Base-by-base conservation (phyloP, 805 yeast genomes). In the Groenewaldozyma salmanticensis region DNA sequence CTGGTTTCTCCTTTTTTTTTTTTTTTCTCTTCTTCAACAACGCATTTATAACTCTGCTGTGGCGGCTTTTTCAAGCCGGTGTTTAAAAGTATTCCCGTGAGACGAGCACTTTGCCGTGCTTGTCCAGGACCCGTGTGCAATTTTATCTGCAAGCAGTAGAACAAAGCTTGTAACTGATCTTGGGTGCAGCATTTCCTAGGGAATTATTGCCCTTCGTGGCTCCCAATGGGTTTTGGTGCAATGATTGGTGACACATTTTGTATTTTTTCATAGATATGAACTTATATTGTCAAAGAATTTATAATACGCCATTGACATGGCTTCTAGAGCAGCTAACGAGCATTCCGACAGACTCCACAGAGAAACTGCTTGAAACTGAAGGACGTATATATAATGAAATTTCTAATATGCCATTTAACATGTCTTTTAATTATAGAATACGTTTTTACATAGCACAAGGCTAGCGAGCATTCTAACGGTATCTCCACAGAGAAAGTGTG, bases 401-500 rank as follows among this genome's bases (percentile, higher is more conserved):
- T n/a, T n/a, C n/a, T n/a, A n/a, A n/a, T n/a, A n/a, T n/a, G n/a
- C n/a, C n/a, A n/a, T n/a, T n/a, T n/a, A n/a, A n/a, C n/a, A n/a
- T n/a, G n/a, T n/a, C n/a, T n/a, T n/a, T n/a, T n/a, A n/a, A n/a
- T n/a, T n/a, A n/a, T n/a, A n/a, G n/a, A n/a, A n/a, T n/a, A n/a
- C n/a, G n/a, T n/a, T n/a, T n/a, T n/a, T n/a, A n/a, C n/a, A n/a
- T n/a, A n/a, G n/a, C n/a, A n/a, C n/a, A n/a, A n/a, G n/a, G n/a
- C n/a, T n/a, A n/a, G n/a, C n/a, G n/a, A n/a, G n/a, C n/a, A n/a
- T n/a, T n/a, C 67, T 81, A 76, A 79, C 98, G 87, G 96, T 90
- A 90, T 82, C 98, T 85, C 98, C 98, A 90, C 75, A 90, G 74
- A 60, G 94, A 82, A 68, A 90, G 79, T 62, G 98, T 92, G 92